Evolutionary conservation across 139 green algal species (phyloP).

Genomic region (Tetratostichococcus sp.): DNA sequence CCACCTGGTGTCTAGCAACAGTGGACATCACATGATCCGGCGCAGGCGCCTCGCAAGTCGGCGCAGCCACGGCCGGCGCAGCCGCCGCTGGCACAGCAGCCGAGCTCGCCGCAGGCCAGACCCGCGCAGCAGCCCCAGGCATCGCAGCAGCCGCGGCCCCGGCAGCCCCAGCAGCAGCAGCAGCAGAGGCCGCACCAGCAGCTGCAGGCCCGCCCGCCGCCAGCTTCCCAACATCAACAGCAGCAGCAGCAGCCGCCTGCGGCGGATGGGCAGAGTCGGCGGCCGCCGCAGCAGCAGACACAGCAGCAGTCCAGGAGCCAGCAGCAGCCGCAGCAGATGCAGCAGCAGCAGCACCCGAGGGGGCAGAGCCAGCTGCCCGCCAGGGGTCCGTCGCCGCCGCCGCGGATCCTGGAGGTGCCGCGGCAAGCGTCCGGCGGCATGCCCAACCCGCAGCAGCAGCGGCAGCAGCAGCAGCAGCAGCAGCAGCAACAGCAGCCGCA

Average conservation of each 20-base stretch:
- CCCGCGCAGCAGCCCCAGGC: not conserved
- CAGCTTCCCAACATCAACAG: slow-evolving; percentile 1
- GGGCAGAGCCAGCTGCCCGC: not conserved
- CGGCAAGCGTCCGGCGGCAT: not conserved
- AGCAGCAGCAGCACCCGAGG: not conserved
- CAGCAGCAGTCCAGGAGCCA: slow-evolving; percentile 3
- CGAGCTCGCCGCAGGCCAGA: too few relatives aligned
- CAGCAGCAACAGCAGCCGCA: not conserved
- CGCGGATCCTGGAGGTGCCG: not conserved
- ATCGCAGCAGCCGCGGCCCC: slow-evolving; percentile 3
- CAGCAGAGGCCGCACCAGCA: slow-evolving; percentile 14
- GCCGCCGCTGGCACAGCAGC: not conserved
- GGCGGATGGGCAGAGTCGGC: not conserved
- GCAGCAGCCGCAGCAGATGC: not conserved
- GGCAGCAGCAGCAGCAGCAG: slow-evolving; percentile 10
- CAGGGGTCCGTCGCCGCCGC: not conserved
- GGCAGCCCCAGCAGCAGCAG: slow-evolving; percentile 3
- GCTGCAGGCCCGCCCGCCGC: not conserved
- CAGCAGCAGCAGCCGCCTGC: slow-evolving; percentile 1
- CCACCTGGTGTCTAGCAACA: too few relatives aligned
- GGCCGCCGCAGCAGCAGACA: not conserved
- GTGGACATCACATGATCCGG: too few relatives aligned
- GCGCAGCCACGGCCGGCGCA: not conserved
- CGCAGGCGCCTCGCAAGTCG: too few relatives aligned
- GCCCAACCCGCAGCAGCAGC: not conserved